These are phyloP conservation scores for Penicillium cosmopolitanum DNA, from an alignment of 495 filamentous ascomycete species.

Conservation along the genomic window DNA sequence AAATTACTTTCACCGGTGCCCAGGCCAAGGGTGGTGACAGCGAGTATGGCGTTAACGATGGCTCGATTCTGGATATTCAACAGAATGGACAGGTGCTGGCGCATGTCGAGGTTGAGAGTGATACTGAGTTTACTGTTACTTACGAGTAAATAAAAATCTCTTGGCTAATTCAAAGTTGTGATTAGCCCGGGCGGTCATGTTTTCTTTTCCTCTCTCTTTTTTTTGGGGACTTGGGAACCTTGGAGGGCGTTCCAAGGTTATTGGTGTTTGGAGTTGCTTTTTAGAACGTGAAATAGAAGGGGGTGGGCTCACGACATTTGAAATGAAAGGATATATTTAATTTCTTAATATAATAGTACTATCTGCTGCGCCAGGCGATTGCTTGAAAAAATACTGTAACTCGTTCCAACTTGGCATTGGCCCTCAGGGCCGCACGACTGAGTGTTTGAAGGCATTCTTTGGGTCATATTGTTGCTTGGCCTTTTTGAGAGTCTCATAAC, in stretches of 20 bases:
- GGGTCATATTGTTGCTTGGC: slow-evolving; percentile 21
- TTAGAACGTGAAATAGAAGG: neutral
- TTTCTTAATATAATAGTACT: neutral
- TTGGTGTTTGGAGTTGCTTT: neutral
- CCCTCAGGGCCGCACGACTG: slow-evolving; percentile 12
- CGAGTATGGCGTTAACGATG: slow-evolving; percentile 39
- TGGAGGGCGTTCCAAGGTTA: slow-evolving; percentile 7
- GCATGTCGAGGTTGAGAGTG: slow-evolving; percentile 42
- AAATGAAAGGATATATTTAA: neutral
- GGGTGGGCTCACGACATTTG: neutral
- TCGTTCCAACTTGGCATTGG: too few relatives aligned
- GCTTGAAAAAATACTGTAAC: too few relatives aligned
- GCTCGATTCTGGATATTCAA: slow-evolving; percentile 55
- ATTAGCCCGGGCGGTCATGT: neutral
- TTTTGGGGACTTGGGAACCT: too few relatives aligned
- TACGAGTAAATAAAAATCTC: slow-evolving; percentile 21
- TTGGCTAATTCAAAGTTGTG: slow-evolving; percentile 9
- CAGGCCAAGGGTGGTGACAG: slow-evolving; percentile 39
- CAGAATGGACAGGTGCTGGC: slow-evolving; percentile 54
- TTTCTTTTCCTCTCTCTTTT: too few relatives aligned
- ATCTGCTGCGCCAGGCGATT: neutral
- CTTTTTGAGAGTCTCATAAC: slow-evolving; percentile 10
- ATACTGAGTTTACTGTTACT: slow-evolving; percentile 39
- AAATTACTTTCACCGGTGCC: slow-evolving; percentile 51
- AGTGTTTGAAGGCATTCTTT: slow-evolving; percentile 16